Base-by-base conservation (phyloP, 2,329 filamentous ascomycete genomes). In the Malbranchea zuffiana region DNA sequence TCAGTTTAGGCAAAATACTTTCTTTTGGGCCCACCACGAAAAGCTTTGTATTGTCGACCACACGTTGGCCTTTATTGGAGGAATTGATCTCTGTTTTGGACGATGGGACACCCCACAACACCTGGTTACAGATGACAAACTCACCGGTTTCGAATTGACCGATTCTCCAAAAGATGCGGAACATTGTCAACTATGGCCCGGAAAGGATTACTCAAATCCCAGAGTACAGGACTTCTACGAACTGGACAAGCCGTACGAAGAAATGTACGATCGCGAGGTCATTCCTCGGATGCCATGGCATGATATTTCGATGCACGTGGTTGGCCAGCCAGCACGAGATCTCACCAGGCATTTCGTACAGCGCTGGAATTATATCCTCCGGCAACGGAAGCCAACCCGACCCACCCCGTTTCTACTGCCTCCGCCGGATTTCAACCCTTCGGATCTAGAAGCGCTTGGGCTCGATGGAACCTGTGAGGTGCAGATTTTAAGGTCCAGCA, bases 211-310 rank as follows among this genome's bases (percentile, higher is more conserved):
- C 67, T 96, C 96, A 60, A 96, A 96, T 60, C 95, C 94, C 57
- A 78, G 88, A 23, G 79, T 96, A 48, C 84, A 93, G 80, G 90
- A 98, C 52, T 98, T 96, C 56, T 73, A 95, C 50, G 81, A 80
- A 18, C 88, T 96, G 1, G 61, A 83, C 24, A 81, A 95, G 53
- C 96, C 88, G 86, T 85, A 90, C 59, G 74, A 80, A 37, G 96
- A 98, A 48, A 85, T 94, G 57, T 67, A 96, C n/a, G 85, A 78
- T 59, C 96, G 96, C 61, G 77, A 82, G 3, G 85, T 95, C 35
- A 90, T 80, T 50, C 88, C 87, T 5, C 79, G 90, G 19, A 96
- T 98, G 90, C 88, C 90, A 0, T 98, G 90, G 90, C 88, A 96
- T 55, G 90, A 98, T 56, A 86, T 95, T 3, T 72, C 83, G 7